Conservation (phyloP, 2,329 filamentous ascomycete species). For the Alternaria atra region DNA sequence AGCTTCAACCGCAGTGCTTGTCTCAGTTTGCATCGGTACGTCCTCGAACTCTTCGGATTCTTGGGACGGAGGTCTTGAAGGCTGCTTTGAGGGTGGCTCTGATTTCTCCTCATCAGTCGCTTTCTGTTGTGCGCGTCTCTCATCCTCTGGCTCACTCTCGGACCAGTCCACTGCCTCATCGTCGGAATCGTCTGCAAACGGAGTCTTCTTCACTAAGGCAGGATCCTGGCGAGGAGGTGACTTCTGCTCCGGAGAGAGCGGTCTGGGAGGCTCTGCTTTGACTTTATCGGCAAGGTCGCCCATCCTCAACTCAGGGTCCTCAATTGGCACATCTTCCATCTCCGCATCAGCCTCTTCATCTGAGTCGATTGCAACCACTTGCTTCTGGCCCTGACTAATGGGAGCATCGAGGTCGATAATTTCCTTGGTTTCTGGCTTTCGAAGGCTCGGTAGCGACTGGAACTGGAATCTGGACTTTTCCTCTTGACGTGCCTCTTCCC, state of each 20-base stretch:
- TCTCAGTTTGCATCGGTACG: conserved; percentile 40
- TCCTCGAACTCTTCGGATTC: conserved; percentile 63
- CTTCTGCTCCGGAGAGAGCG: conserved; percentile 28
- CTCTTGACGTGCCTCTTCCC: conserved; percentile 66
- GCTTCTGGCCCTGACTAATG: conserved; percentile 55
- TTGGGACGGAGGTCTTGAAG: conserved; percentile 54
- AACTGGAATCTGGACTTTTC: conserved; percentile 69
- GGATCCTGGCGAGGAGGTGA: conserved; percentile 33
- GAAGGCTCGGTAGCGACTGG: conserved; percentile 66
- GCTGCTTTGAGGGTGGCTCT: conserved; percentile 40
- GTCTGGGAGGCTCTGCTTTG: conserved; percentile 53
- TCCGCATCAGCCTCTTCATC: conserved; percentile 61
- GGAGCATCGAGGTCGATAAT: conserved; percentile 59
- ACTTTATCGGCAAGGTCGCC: conserved; percentile 57
- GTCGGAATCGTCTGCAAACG: conserved; percentile 45
- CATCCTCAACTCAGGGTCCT: conserved; percentile 49
- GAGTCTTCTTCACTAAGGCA: conserved; percentile 24
- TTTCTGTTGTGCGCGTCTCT: conserved; percentile 14
- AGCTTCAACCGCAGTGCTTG: conserved; percentile 18
- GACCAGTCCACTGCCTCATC: conserved; percentile 61
- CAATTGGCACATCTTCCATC: conserved; percentile 46
- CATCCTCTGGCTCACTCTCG: conserved; percentile 58
- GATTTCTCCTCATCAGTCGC: background rate
- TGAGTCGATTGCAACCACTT: conserved; percentile 70
- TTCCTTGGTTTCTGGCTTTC: conserved; percentile 63